phyloP scores from a whole-genome alignment of 345 rosid genomes.

The Eucalyptus cloeziana region DNA sequence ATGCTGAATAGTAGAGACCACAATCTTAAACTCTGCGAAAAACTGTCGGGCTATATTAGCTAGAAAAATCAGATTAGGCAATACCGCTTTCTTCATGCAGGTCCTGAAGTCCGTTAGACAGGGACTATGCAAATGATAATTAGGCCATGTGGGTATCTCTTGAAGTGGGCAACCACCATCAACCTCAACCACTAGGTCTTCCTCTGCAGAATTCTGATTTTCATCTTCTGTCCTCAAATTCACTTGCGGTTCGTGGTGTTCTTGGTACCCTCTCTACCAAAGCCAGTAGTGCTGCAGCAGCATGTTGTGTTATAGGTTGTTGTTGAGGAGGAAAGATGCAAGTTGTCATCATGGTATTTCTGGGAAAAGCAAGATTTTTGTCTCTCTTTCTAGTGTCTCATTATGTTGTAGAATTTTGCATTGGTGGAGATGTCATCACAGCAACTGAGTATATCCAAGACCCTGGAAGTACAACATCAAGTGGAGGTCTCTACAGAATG shows the following conservation, averaged over 20 bases:
- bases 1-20: background rate
- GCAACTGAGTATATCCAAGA: conserved; percentile 19
- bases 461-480: conserved; percentile 16
- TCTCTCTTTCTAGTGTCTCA: background rate
- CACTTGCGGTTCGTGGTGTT: background rate
- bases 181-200: background rate
- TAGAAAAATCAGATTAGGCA: background rate
- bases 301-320: background rate
- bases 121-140: background rate
- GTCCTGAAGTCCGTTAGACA: background rate
- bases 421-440: conserved; percentile 15
- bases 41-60: background rate
- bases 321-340: background rate
- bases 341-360: background rate
- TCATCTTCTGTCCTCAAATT: background rate
- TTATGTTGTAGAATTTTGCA: background rate
- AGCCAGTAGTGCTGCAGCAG: background rate
- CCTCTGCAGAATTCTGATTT: background rate
- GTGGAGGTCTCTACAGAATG: conserved; percentile 14
- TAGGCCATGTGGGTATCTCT: background rate
- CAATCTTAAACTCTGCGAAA: background rate
- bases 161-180: background rate
- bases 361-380: background rate
- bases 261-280: background rate
- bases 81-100: background rate